Evolutionary conservation across 2,329 filamentous ascomycete species (phyloP).

Genomic region (Onygenales sp.): DNA sequence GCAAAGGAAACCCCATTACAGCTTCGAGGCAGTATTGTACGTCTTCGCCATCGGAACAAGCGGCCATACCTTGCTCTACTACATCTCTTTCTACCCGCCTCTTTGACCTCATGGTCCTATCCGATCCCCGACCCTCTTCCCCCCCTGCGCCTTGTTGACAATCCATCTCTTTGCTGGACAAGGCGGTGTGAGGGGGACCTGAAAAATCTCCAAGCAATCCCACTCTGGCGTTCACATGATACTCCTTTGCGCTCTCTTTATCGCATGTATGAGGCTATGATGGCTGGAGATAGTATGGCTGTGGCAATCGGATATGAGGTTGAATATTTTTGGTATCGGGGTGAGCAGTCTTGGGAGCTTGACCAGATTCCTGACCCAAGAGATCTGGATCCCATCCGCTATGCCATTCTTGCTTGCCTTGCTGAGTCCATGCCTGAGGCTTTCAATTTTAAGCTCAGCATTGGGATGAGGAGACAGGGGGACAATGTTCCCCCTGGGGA

Average conservation of each 20-base stretch:
- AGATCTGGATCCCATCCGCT: conserved; percentile 18
- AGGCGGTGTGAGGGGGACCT: neutral
- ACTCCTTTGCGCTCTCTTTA: conserved; percentile 9
- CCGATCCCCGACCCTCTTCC: neutral
- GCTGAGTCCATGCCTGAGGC: conserved; percentile 14
- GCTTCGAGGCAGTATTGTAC: neutral
- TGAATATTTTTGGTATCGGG: conserved; percentile 19
- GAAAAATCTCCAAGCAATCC: neutral
- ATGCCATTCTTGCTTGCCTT: conserved; percentile 19
- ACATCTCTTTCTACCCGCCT: neutral
- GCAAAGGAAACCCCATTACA: neutral
- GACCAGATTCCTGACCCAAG: conserved; percentile 17
- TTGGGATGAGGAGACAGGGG: conserved; percentile 12
- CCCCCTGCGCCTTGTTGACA: neutral
- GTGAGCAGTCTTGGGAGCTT: conserved; percentile 14
- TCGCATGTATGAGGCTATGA: conserved; percentile 16
- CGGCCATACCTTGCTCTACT: neutral
- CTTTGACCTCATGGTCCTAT: neutral
- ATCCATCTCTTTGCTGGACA: neutral
- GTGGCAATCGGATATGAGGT: conserved; percentile 12
- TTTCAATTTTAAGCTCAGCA: conserved; percentile 18
- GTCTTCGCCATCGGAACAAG: neutral
- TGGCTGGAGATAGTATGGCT: conserved; percentile 6
- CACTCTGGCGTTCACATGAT: neutral
- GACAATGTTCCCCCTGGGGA: conserved; percentile 9